Conservation (phyloP, 2,329 filamentous ascomycete species). For the Penicillium sp. region DNA sequence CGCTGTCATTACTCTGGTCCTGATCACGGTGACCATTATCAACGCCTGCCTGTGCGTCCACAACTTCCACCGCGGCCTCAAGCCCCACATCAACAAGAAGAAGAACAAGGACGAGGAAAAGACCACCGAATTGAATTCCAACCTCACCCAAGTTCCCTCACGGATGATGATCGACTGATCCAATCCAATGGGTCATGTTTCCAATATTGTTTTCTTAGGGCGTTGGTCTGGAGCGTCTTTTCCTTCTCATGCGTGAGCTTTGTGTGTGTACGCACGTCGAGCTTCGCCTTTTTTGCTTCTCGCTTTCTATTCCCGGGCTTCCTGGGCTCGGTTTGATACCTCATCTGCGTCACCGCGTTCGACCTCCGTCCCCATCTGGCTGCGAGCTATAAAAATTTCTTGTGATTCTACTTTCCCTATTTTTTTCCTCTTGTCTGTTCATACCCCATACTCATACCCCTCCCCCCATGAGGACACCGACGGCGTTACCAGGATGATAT, state of each 20-base stretch:
- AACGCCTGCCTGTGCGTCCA: slow-evolving; percentile 84
- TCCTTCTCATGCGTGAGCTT: slow-evolving; percentile 32
- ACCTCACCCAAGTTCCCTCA: slow-evolving; percentile 38
- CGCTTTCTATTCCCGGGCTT: slow-evolving; percentile 22
- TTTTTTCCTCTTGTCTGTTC: slow-evolving; percentile 16
- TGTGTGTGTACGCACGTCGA: slow-evolving; percentile 41
- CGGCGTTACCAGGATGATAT: slow-evolving; percentile 24
- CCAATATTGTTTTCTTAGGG: slow-evolving; percentile 10
- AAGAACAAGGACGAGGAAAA: slow-evolving; percentile 52
- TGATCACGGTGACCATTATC: slow-evolving; percentile 84
- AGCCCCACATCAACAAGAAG: slow-evolving; percentile 73
- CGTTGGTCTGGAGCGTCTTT: slow-evolving; percentile 18
- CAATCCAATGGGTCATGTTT: slow-evolving; percentile 6
- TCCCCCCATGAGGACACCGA: slow-evolving; percentile 22
- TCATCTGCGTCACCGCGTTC: slow-evolving; percentile 21
- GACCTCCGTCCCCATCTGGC: slow-evolving; percentile 12
- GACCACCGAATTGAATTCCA: slow-evolving; percentile 44
- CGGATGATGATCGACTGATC: slow-evolving; percentile 50
- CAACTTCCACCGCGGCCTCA: slow-evolving; percentile 89
- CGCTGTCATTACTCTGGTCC: slow-evolving; percentile 84
- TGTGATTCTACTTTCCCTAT: slow-evolving; percentile 20
- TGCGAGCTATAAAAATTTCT: slow-evolving; percentile 19
- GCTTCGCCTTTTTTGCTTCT: slow-evolving; percentile 21
- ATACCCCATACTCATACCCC: slow-evolving; percentile 7
- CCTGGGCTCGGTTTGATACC: slow-evolving; percentile 31